A percentile compares a stretch with the other conserved stretches of the same genome.
Evolutionary conservation across 345 rosid genomes (phyloP).

Genomic region (Excoecaria cochinchinensis): DNA sequence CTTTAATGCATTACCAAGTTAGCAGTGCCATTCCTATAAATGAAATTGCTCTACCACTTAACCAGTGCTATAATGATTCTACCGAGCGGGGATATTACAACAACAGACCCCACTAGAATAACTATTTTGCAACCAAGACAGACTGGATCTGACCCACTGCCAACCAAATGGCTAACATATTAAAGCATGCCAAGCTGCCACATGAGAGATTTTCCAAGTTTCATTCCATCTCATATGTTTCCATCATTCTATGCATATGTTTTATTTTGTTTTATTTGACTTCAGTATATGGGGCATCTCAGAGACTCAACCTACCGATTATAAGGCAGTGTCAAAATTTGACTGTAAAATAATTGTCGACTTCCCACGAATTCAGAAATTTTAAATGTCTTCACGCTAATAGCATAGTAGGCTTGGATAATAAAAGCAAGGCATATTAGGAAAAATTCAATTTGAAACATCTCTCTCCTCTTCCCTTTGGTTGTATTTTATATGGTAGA

Average conservation of each 20-base stretch:
- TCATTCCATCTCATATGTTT: background rate
- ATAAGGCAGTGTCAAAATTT: background rate
- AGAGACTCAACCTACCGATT: background rate
- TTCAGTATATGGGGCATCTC: background rate
- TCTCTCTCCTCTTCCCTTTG: background rate
- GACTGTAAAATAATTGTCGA: background rate
- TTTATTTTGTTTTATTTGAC: background rate
- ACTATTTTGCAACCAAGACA: background rate
- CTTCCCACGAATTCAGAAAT: too few species aligned
- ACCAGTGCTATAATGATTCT: background rate
- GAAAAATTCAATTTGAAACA: background rate
- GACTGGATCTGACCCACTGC: conserved; percentile 10
- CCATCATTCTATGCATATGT: background rate
- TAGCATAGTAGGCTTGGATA: background rate
- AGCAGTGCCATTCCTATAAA: background rate
- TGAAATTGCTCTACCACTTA: background rate
- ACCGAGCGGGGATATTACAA: background rate
- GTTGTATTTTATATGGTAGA: too few species aligned
- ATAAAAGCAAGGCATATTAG: background rate
- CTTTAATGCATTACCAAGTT: conserved; percentile 4
- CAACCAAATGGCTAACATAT: conserved; percentile 6
- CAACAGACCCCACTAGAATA: background rate
- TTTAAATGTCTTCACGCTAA: background rate
- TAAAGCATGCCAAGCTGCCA: conserved; percentile 12
- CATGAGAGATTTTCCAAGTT: background rate